phyloP scores from a whole-genome alignment of 805 yeast genomes.

The Saccharomycopsis schoenii region DNA sequence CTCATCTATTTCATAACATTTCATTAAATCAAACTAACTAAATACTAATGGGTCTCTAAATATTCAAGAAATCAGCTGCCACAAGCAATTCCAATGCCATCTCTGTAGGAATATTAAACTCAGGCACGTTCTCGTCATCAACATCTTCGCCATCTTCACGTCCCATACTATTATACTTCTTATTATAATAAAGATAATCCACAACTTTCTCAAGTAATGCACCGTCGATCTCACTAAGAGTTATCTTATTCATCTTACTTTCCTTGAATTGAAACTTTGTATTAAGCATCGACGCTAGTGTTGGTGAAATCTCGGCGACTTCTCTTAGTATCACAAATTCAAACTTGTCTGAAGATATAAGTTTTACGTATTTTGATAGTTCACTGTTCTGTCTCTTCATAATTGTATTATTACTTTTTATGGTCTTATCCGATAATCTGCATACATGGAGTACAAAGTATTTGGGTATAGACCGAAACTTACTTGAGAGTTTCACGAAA shows the following conservation, averaged over 20 bases:
- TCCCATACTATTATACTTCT: slow-evolving; percentile 44
- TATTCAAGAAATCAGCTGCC: slow-evolving; percentile 85
- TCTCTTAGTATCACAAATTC: slow-evolving; percentile 16
- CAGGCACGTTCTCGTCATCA: slow-evolving; percentile 53
- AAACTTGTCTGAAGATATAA: slow-evolving; percentile 18
- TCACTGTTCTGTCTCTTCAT: not conserved
- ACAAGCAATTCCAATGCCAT: slow-evolving; percentile 85
- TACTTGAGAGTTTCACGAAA: too few species aligned
- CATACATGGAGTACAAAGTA: not conserved
- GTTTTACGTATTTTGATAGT: slow-evolving; percentile 15
- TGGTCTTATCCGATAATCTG: not conserved
- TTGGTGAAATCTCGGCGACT: slow-evolving; percentile 17
- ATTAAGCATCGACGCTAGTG: slow-evolving; percentile 18
- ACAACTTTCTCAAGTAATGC: slow-evolving; percentile 67
- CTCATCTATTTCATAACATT: too few species aligned
- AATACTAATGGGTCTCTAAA: slow-evolving; percentile 22
- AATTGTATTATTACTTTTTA: not conserved
- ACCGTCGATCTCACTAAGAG: slow-evolving; percentile 46
- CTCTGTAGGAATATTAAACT: slow-evolving; percentile 87
- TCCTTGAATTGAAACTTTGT: slow-evolving; percentile 17
- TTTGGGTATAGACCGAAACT: too few species aligned
- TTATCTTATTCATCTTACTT: slow-evolving; percentile 13
- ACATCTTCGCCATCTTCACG: slow-evolving; percentile 31
- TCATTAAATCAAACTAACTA: too few species aligned
- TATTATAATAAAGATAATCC: slow-evolving; percentile 73